These are phyloP conservation scores for Phlegmacium glaucopus DNA, from an alignment of 768 basidiomycete genomes.

Conservation along the genomic window DNA sequence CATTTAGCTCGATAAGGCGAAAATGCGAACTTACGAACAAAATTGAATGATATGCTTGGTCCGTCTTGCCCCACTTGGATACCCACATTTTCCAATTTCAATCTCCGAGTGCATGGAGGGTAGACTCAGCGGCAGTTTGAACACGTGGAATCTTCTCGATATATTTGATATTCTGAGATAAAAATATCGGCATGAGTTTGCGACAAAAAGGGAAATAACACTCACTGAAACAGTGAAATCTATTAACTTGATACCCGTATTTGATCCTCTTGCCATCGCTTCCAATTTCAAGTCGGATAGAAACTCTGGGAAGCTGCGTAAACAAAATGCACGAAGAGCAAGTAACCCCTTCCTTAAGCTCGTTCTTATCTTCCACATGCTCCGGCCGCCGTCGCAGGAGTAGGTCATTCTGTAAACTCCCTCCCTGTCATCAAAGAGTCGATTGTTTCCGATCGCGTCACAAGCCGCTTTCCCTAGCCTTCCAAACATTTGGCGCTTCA, in stretches of 20 bases:
- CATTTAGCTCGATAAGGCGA: not conserved
- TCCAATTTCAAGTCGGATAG: constrained; percentile 77
- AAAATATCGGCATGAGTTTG: constrained; percentile 1
- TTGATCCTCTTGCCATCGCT: constrained; percentile 50
- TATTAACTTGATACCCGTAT: constrained; percentile 60
- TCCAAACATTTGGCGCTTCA: constrained; percentile 79
- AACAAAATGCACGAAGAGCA: constrained; percentile 60
- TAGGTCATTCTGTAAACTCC: constrained; percentile 65
- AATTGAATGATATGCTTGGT: constrained; percentile 47
- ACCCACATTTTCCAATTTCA: constrained; percentile 94
- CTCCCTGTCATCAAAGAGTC: constrained; percentile 63
- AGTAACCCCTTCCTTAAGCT: constrained; percentile 69
- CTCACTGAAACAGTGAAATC: constrained; percentile 57
- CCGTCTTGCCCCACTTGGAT: constrained; percentile 55
- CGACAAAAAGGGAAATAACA: constrained; percentile 12
- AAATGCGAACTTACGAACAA: constrained; percentile 47
- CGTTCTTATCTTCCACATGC: constrained; percentile 49
- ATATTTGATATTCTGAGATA: constrained; percentile 59
- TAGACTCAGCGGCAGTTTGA: constrained; percentile 62
- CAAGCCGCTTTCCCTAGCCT: constrained; percentile 59
- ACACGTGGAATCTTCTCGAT: constrained; percentile 70
- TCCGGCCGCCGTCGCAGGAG: constrained; percentile 49
- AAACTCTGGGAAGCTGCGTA: constrained; percentile 84
- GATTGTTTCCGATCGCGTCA: constrained; percentile 68
- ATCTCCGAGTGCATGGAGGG: constrained; percentile 70